Percentiles rank a stretch among this genome's conserved stretches.
Evolutionary conservation across 352 stramenopile genomes (phyloP).

Genomic region (Pythium rishiriense): DNA sequence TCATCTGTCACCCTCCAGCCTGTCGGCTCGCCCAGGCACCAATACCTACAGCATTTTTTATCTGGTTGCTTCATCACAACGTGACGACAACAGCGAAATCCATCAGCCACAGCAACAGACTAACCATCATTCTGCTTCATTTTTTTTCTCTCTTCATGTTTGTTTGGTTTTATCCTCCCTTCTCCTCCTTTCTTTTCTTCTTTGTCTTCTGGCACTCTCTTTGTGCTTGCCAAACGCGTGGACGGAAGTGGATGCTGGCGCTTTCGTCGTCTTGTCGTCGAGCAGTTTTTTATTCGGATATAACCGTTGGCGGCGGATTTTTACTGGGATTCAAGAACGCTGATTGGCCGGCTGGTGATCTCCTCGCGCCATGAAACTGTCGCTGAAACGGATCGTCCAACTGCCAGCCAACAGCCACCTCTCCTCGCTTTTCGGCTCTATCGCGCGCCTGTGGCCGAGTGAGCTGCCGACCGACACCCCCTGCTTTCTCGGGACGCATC

Average conservation of each 20-base stretch:
- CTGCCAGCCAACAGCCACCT: constrained; percentile 29
- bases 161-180: constrained; percentile 7
- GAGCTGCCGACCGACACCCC: neutral
- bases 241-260: neutral
- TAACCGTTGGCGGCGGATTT: constrained; percentile 11
- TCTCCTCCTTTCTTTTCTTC: constrained; percentile 1
- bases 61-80: constrained; percentile 1
- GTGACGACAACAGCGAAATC: constrained; percentile 11
- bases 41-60: constrained; percentile 5
- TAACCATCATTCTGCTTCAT: constrained; percentile 7
- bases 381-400: constrained; percentile 30
- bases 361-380: constrained; percentile 20
- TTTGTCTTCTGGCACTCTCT: neutral
- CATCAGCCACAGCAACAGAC: neutral
- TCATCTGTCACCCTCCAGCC: constrained; percentile 2
- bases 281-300: neutral
- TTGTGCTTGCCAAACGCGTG: constrained; percentile 14
- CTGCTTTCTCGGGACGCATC: neutral
- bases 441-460: constrained; percentile 1
- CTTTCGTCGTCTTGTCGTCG: constrained; percentile 12
- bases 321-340: neutral
- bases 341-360: constrained; percentile 24
- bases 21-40: constrained; percentile 1
- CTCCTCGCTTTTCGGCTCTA: neutral
- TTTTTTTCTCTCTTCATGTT: constrained; percentile 15